Evolutionary conservation across 2,329 filamentous ascomycete genomes (phyloP).

Genomic region (Fusarium newnesense): DNA sequence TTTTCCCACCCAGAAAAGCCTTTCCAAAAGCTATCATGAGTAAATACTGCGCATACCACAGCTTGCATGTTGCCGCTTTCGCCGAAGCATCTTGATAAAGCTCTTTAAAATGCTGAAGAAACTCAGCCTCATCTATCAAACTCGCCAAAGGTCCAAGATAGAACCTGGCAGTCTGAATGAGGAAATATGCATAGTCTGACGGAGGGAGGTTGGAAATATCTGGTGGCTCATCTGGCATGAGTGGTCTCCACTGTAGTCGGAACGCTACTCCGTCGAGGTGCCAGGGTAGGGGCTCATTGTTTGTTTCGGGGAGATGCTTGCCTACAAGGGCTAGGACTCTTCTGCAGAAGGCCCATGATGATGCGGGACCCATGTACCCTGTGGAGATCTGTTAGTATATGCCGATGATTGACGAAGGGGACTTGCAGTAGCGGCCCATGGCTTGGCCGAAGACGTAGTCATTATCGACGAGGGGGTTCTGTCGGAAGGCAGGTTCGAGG

Average conservation of each 20-base stretch:
- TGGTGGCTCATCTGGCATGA: conserved; percentile 34
- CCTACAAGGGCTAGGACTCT: conserved; percentile 39
- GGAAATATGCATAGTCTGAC: conserved; percentile 39
- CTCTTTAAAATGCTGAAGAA: conserved; percentile 33
- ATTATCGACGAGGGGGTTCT: conserved; percentile 41
- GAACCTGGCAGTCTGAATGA: conserved; percentile 40
- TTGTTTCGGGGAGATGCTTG: conserved; percentile 40
- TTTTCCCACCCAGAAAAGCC: conserved; percentile 43
- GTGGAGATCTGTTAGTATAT: neutral
- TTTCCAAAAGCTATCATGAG: conserved; percentile 49
- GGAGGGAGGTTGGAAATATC: conserved; percentile 38
- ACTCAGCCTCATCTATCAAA: conserved; percentile 36
- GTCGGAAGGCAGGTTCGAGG: conserved; percentile 39
- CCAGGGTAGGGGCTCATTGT: conserved; percentile 38
- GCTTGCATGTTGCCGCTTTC: conserved; percentile 25
- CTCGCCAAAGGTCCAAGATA: conserved; percentile 33
- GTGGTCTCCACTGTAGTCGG: conserved; percentile 33
- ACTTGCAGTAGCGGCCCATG: conserved; percentile 35
- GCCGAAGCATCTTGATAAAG: conserved; percentile 36
- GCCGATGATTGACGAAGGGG: accelerated
- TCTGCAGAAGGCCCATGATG: conserved; percentile 42
- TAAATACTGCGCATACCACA: conserved; percentile 49
- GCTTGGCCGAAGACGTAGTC: conserved; percentile 40
- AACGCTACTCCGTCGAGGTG: conserved; percentile 43
- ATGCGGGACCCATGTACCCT: conserved; percentile 45